These are phyloP conservation scores for Lagerstroemia fauriei DNA, from an alignment of 441 rosid species.

Conservation along the genomic window DNA sequence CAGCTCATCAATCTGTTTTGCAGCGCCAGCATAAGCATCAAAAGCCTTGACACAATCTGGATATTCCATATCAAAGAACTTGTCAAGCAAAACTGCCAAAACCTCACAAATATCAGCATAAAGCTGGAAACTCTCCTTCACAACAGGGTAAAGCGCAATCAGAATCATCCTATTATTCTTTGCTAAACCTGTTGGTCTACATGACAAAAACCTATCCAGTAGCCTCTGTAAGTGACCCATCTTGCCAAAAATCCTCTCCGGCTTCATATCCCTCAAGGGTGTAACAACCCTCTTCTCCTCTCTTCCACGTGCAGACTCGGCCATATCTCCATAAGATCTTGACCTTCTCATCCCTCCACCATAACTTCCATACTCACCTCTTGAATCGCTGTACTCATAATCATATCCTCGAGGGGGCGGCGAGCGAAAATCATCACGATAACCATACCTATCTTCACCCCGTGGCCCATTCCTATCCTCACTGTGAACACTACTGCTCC, in stretches of 20 bases:
- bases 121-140: conserved; percentile 80
- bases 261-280: conserved; percentile 81
- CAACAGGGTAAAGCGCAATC: conserved; percentile 70
- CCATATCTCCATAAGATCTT: conserved; percentile 80
- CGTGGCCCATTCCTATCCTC: conserved; percentile 35
- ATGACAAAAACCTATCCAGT: conserved; percentile 72
- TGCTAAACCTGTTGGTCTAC: conserved; percentile 83
- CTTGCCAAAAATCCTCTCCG: conserved; percentile 77
- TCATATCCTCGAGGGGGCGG: conserved; percentile 67
- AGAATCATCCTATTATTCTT: conserved; percentile 72
- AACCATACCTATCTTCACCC: conserved; percentile 49
- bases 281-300: conserved; percentile 47
- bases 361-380: conserved; percentile 50
- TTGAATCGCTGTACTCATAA: conserved; percentile 58
- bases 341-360: conserved; percentile 62
- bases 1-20: conserved; percentile 90
- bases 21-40: conserved; percentile 76
- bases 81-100: conserved; percentile 84
- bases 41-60: conserved; percentile 78
- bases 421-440: conserved; percentile 54
- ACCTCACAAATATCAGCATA: conserved; percentile 87
- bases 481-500: conserved; percentile 41
- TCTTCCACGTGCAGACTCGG: conserved; percentile 47
- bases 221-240: conserved; percentile 87
- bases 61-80: conserved; percentile 90